Conservation (phyloP, 805 yeast species). For the Naumovozyma dairenensis region DNA sequence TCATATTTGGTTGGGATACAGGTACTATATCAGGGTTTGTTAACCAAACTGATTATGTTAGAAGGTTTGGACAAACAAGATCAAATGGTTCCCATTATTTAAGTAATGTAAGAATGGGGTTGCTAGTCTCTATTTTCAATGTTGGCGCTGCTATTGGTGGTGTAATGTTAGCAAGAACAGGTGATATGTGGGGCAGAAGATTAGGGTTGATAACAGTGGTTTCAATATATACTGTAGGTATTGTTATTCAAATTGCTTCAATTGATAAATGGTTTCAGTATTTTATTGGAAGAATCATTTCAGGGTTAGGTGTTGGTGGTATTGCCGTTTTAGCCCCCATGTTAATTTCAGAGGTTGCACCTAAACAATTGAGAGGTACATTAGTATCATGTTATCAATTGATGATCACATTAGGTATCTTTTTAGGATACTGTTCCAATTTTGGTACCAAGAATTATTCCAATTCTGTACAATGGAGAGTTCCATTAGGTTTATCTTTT, state of each 20-base stretch:
- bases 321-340: constrained; percentile 69
- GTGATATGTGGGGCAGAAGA: constrained; percentile 60
- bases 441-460: constrained; percentile 42
- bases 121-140: constrained; percentile 43
- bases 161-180: constrained; percentile 45
- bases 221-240: constrained; percentile 57
- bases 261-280: constrained; percentile 56
- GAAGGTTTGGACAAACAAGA: constrained; percentile 18
- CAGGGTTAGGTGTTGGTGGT: constrained; percentile 74
- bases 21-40: constrained; percentile 73
- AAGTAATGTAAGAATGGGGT: constrained; percentile 22
- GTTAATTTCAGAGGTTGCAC: constrained; percentile 41
- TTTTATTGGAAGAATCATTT: constrained; percentile 56
- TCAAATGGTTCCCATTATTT: constrained; percentile 16
- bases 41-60: constrained; percentile 29
- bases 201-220: constrained; percentile 49
- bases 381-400: constrained; percentile 66
- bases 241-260: constrained; percentile 56
- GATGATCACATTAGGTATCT: constrained; percentile 66
- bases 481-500: constrained; percentile 54
- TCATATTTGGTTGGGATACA: constrained; percentile 71
- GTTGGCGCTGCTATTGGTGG: constrained; percentile 75
- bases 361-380: constrained; percentile 52
- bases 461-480: constrained; percentile 60
- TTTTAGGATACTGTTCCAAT: constrained; percentile 66